Base-by-base conservation (phyloP, 495 filamentous ascomycete species). In the Hypoxylon cercidicola region DNA sequence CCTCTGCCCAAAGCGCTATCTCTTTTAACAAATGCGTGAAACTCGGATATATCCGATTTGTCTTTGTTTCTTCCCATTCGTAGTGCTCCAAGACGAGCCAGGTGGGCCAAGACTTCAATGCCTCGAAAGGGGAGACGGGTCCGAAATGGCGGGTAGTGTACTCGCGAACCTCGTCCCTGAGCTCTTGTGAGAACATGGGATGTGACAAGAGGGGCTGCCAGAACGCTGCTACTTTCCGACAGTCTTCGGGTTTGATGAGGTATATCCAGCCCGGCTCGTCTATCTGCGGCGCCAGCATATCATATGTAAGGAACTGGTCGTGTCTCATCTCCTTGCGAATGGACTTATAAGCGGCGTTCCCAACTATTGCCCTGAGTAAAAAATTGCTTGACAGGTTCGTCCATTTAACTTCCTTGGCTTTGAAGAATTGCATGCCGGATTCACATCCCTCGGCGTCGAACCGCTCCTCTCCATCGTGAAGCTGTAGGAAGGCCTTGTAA, bases 61-160 rank as follows among this genome's bases (percentile, higher is more conserved):
- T 20, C 11, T 19, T 20, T 25, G 23, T 25, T 2, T 25, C 5
- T 25, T 25, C 2, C 23, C 23, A 2, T 15, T 37, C 10, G 23
- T 25, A 5, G 23, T 13, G 44, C 43, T 60, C 55, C 6, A 50
- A 9, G 4, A 60, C 34, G 3, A 60, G 15, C 56, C 56, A 60
- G 2, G 18, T 60, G 6, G 0, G 0, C 46, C 35, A 43, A 13
- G 23, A 44, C 6, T 30, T 51, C 23, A 34, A 51, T 13, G 25
- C 11, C 23, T 4, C 16, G 0, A 60, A 20, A 1, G n/a, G 21
- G 15, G 56, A 44, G 13, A 25, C 1, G 10, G 15, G 20, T 6
- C 28, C 46, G 16, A 44, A 60, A 13, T 60, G 35, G 4, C 30
- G 3, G 0, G 25, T n/a, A 1, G 16, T 44, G 12, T 60, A 15